These are phyloP conservation scores for Penicillium robsamsonii DNA, from an alignment of 495 filamentous ascomycete species.

Conservation along the genomic window DNA sequence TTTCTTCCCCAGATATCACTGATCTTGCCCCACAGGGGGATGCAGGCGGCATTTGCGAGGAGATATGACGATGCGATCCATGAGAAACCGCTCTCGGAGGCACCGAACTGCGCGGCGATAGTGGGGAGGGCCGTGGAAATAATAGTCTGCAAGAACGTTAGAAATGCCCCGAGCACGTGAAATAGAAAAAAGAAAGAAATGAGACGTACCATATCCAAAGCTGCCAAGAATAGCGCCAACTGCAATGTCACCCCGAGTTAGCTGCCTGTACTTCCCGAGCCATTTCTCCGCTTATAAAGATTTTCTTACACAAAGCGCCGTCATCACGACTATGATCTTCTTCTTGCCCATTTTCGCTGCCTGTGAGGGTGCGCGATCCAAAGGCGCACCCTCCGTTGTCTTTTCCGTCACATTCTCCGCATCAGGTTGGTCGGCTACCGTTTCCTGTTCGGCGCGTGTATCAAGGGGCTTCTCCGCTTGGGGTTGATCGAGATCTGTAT, in stretches of 20 bases:
- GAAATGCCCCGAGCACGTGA: background rate
- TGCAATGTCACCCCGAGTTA: slow-evolving; percentile 24
- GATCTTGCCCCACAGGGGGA: slow-evolving; percentile 78
- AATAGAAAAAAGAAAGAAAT: background rate
- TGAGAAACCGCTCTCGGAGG: slow-evolving; percentile 64
- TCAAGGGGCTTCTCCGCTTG: slow-evolving; percentile 15
- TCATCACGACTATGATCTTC: slow-evolving; percentile 51
- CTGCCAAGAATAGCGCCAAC: slow-evolving; percentile 53
- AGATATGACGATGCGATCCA: slow-evolving; percentile 75
- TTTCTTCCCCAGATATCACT: slow-evolving; percentile 88
- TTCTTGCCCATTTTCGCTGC: slow-evolving; percentile 46
- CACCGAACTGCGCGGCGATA: slow-evolving; percentile 61
- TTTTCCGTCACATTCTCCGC: slow-evolving; percentile 25
- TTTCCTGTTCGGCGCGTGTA: slow-evolving; percentile 1
- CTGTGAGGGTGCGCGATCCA: slow-evolving; percentile 41
- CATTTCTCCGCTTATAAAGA: background rate
- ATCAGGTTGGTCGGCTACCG: slow-evolving; percentile 1
- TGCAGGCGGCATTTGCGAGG: slow-evolving; percentile 65
- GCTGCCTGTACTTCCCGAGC: slow-evolving; percentile 1
- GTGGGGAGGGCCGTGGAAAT: slow-evolving; percentile 57
- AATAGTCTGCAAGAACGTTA: slow-evolving; percentile 40
- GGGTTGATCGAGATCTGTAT: slow-evolving; percentile 16
- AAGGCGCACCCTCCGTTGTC: slow-evolving; percentile 21
- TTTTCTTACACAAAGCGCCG: slow-evolving; percentile 46
- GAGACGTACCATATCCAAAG: slow-evolving; percentile 49